Evolutionary conservation across 306 rosid species (phyloP).

Genomic region (Pyrus communis): DNA sequence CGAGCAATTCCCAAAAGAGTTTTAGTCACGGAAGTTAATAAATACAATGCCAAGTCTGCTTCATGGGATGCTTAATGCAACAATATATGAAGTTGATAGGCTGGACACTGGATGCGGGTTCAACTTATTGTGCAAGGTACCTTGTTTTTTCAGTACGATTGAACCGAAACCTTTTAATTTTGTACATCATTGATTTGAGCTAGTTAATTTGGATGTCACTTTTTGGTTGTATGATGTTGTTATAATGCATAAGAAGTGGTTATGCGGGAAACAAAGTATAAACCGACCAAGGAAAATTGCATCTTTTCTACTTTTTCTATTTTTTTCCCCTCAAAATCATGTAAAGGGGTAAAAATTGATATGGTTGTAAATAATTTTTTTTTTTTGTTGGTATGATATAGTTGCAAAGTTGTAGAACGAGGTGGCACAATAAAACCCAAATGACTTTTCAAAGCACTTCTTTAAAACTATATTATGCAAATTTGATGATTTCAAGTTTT

Average conservation of each 20-base stretch:
- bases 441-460: neutral
- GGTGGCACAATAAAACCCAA: neutral
- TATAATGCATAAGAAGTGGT: neutral
- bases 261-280: neutral
- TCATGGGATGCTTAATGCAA: slow-evolving; percentile 55
- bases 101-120: slow-evolving; percentile 32
- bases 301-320: neutral
- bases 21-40: neutral
- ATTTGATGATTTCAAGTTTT: too few species aligned
- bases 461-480: neutral
- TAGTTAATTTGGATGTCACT: neutral
- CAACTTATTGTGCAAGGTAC: slow-evolving; percentile 35
- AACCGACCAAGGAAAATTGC: neutral
- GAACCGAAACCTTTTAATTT: neutral
- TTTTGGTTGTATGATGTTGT: neutral
- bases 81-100: slow-evolving; percentile 45
- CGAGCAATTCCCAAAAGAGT: neutral
- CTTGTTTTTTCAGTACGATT: neutral
- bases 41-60: slow-evolving; percentile 46
- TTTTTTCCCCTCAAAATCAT: neutral
- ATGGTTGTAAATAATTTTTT: neutral
- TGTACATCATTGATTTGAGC: neutral
- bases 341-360: neutral
- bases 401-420: neutral
- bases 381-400: neutral